Evolutionary conservation across 192 early-diverging fungal genomes (phyloP), one percentile per base, ranked within the genome.

Genomic region (Coemansia sp.): DNA sequence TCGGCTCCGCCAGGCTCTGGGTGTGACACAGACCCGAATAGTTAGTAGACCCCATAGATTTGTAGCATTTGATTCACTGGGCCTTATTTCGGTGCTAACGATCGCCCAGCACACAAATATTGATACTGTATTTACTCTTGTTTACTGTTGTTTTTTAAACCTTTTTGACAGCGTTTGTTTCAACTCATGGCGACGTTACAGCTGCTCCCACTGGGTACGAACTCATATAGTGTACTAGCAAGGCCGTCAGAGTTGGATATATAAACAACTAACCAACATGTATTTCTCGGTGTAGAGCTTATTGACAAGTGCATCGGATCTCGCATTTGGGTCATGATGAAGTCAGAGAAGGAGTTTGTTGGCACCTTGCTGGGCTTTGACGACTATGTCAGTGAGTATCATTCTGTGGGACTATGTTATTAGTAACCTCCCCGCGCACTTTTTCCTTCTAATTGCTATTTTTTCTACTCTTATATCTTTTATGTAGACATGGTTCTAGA

Each of bases 301-400:
- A 96, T 99, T 66, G 97, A 99, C 84, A 93, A 96, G 74, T 99
- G 97, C 85, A 96, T 98, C 65, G 96, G 96, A 27, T 96, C 95
- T 65, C 89, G 91, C 72, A 96, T 99, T 67, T 97, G 96, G 96
- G 96, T 99, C 1, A 79, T 97, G 49, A 96, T 99, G 96, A 98
- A 98, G 86, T 87, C 88, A 20, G 95, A 98, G 69, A 96, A 94
- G 85, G 97, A 99, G 84, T 99, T 99, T 77, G 90, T 91, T 20
- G 97, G 97, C 10, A 97, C 94, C 18, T 86, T 99, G 66, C 86
- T 96, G 4, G 95, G 95, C n/a, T 99, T 99, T 82, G 97, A 99
- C 75, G 97, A 99, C 83, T 99, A 90, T 86, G 96, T 98, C 72
- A 98, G 76, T 78, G 65, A 41, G 76, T 78, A 88, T 91, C 84